A percentile compares a stretch with the other conserved stretches of the same genome.
These are phyloP conservation scores for Andrographis paniculata DNA, from an alignment of 305 asterid species.

Conservation along the genomic window DNA sequence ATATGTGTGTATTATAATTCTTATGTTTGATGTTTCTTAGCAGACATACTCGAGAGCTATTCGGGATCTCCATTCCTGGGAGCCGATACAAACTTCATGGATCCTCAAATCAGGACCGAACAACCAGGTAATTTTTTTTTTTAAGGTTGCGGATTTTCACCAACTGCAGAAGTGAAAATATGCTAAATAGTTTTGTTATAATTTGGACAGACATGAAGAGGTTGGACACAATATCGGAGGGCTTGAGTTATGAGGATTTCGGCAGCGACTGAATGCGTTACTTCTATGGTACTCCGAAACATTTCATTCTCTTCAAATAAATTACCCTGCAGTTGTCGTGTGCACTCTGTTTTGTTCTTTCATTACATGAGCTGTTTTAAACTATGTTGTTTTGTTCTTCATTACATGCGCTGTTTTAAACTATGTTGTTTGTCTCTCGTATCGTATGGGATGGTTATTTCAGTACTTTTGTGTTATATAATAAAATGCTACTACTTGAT, in stretches of 20 bases:
- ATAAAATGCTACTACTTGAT: no score
- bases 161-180: neutral
- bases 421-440: no score
- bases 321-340: no score
- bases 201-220: constrained; percentile 35
- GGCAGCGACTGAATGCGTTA: constrained; percentile 29
- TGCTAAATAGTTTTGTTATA: constrained; percentile 7
- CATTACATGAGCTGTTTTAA: no score
- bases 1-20: no score
- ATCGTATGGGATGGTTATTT: no score
- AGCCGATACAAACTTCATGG: constrained; percentile 43
- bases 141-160: neutral
- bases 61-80: constrained; percentile 61
- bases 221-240: constrained; percentile 44
- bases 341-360: no score
- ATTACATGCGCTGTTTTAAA: no score
- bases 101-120: constrained; percentile 38
- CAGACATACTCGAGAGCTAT: constrained; percentile 72
- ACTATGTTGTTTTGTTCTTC: no score
- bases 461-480: no score
- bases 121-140: constrained; percentile 52
- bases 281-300: neutral
- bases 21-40: constrained; percentile 15
- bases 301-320: no score
- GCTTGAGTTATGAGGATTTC: constrained; percentile 40